Evolutionary conservation across 1,139 yeast genomes (phyloP), one percentile per base, ranked within the genome.

Genomic region (Geotrichum reessii): DNA sequence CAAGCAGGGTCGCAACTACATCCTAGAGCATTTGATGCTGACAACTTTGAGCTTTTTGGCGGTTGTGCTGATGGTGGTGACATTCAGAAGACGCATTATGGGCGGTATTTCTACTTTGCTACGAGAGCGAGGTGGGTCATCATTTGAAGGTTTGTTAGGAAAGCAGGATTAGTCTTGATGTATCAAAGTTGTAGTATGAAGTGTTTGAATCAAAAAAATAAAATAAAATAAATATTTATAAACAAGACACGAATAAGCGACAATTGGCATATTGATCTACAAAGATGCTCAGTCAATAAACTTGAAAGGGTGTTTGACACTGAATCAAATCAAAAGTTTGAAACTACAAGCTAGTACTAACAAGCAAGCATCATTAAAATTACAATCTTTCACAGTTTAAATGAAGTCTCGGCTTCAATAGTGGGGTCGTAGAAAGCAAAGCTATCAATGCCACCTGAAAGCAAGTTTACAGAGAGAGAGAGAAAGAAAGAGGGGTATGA

Each of bases 141-240:
- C 44, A 37, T 3, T 44, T 6, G 57, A 44, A 8, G 57, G 57
- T 5, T 37, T 55, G 19, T 37, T 55, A 7, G 57, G 53, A 21
- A 55, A 55, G 37, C 40, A 37, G 28, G 57, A 54, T 42, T 54
- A 54, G 48, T 1, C n/a, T 3, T 17, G 4, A 14, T 1, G 31
- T 25, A 25, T 2, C 14, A 14, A 11, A 21, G 3, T 47, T 47
- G 11, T 14, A 22, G 2, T 19, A 7, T 5, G 9, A n/a, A n/a
- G n/a, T n/a, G n/a, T n/a, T n/a, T n/a, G n/a, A n/a, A n/a, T n/a
- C n/a, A n/a, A n/a, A n/a, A n/a, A n/a, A n/a, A n/a, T n/a, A n/a
- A n/a, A n/a, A n/a, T n/a, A n/a, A n/a, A n/a, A n/a, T n/a, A n/a
- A n/a, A n/a, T n/a, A n/a, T n/a, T n/a, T n/a, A n/a, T n/a, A n/a